These are phyloP conservation scores for Melampsora abietis-canadensis DNA, from an alignment of 1,284 basidiomycete species.

Conservation along the genomic window DNA sequence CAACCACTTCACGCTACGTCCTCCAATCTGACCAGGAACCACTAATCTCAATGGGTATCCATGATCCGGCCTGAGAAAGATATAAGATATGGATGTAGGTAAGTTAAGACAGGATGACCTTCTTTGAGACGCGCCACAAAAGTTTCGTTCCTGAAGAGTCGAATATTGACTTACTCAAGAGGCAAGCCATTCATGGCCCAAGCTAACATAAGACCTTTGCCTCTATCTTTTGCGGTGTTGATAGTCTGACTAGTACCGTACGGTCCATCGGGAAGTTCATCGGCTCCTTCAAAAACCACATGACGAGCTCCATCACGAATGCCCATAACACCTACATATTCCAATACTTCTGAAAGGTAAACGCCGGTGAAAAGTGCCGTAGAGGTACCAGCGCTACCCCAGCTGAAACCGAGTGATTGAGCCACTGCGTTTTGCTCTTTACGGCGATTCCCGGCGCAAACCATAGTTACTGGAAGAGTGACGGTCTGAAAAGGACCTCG, in stretches of 20 bases:
- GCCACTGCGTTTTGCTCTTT: constrained; percentile 69
- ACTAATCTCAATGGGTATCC: constrained; percentile 65
- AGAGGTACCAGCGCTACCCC: constrained; percentile 60
- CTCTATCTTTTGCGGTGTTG: constrained; percentile 58
- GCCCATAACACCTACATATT: constrained; percentile 52
- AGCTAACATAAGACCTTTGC: constrained; percentile 63
- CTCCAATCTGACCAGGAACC: constrained; percentile 65
- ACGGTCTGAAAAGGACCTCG: constrained; percentile 59
- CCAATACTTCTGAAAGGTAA: constrained; percentile 62
- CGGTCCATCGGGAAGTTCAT: constrained; percentile 64
- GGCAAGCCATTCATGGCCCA: constrained; percentile 64
- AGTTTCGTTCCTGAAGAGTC: constrained; percentile 52
- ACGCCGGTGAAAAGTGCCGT: constrained; percentile 69
- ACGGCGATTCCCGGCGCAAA: constrained; percentile 67
- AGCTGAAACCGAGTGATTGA: constrained; percentile 63
- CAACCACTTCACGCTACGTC: constrained; percentile 61
- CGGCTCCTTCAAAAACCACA: constrained; percentile 65
- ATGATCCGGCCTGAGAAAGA: constrained; percentile 61
- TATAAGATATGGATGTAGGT: too few relatives aligned
- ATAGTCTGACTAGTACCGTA: constrained; percentile 65
- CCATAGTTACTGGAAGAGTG: constrained; percentile 65
- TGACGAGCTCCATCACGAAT: constrained; percentile 56
- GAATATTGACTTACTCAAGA: constrained; percentile 44
- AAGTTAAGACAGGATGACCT: too few relatives aligned
- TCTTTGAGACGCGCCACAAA: background rate